Evolutionary conservation across 2,329 filamentous ascomycete genomes (phyloP).

Genomic region (Aspergillus hortae): DNA sequence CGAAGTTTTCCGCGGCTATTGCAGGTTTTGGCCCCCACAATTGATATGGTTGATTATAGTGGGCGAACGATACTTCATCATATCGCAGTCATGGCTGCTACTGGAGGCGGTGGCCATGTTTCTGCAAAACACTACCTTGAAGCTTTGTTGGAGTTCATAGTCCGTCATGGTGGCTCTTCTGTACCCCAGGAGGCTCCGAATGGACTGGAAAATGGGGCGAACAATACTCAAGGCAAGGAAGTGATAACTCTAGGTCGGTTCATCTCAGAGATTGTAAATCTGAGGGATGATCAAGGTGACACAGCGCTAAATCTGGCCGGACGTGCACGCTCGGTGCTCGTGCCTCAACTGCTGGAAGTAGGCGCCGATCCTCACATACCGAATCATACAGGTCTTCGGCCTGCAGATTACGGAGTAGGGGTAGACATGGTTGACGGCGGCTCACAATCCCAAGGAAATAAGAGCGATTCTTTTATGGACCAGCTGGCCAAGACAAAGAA

Average conservation of each 20-base stretch:
- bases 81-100: constrained; percentile 91
- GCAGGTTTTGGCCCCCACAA: constrained; percentile 82
- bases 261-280: constrained; percentile 95
- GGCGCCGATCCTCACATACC: constrained; percentile 89
- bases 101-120: constrained; percentile 86
- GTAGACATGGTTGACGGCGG: constrained; percentile 55
- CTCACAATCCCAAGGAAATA: constrained; percentile 44
- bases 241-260: constrained; percentile 87
- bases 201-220: constrained; percentile 22
- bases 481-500: constrained; percentile 45
- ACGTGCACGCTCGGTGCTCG: constrained; percentile 91
- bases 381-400: constrained; percentile 82
- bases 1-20: constrained; percentile 86
- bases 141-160: constrained; percentile 88
- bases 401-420: constrained; percentile 92
- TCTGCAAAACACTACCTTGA: constrained; percentile 90
- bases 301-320: constrained; percentile 93
- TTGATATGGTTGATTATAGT: constrained; percentile 84
- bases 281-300: constrained; percentile 88
- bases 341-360: constrained; percentile 93
- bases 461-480: constrained; percentile 40
- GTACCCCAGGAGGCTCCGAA: constrained; percentile 48
- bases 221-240: constrained; percentile 42
- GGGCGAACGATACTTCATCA: constrained; percentile 92
- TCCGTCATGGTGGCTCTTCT: constrained; percentile 71